phyloP scores from a whole-genome alignment of 257 asterid genomes.

The Fraxinus cuspidata region DNA sequence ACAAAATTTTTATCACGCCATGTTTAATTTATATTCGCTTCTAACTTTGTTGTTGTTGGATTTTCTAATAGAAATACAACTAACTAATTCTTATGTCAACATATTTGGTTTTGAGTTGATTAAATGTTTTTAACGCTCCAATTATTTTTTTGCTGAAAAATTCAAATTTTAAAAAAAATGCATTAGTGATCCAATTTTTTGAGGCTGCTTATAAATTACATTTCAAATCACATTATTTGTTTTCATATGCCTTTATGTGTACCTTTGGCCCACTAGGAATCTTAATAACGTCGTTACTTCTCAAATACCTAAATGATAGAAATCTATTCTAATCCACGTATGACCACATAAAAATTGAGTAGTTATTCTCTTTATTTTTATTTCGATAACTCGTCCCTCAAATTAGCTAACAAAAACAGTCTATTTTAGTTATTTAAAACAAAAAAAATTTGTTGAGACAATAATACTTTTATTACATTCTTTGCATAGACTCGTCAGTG shows the following conservation, averaged over 20 bases:
- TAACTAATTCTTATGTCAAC: not conserved
- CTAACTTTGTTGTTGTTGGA: not conserved
- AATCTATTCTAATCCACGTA: no score
- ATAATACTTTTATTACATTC: no score
- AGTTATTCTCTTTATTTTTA: no score
- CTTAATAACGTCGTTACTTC: not conserved
- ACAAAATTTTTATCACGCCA: no score
- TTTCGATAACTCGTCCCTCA: no score
- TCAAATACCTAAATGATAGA: not conserved
- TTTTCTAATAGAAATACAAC: not conserved
- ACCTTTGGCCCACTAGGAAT: not conserved
- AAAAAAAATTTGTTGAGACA: no score
- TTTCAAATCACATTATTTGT: not conserved
- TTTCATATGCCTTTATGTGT: not conserved
- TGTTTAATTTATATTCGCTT: not conserved
- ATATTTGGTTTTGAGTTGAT: not conserved
- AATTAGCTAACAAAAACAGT: no score
- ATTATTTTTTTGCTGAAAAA: not conserved
- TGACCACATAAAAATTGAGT: no score
- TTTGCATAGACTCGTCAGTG: no score
- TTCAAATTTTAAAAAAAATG: not conserved
- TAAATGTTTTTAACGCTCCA: not conserved
- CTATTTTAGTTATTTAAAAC: no score
- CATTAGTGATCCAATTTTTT: not conserved
- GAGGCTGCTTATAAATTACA: not conserved